These are phyloP conservation scores for Spirogloea muscicola DNA, from an alignment of 139 green algal species.

Conservation along the genomic window DNA sequence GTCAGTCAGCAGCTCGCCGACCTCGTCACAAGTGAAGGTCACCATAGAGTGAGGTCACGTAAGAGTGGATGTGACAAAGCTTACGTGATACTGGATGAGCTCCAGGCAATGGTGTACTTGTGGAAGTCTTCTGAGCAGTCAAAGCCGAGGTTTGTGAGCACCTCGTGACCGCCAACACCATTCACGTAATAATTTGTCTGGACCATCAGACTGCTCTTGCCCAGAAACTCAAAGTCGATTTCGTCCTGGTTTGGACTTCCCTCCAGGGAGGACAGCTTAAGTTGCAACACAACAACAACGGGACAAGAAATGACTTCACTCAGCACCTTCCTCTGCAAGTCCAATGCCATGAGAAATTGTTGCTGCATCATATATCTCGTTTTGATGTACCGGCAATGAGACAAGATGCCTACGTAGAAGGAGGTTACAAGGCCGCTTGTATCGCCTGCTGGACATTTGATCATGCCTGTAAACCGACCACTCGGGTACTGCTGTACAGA, in stretches of 20 bases:
- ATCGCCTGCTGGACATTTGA: constrained; percentile 27
- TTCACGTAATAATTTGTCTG: constrained; percentile 43
- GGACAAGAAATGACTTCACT: too few species aligned
- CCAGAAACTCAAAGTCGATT: constrained; percentile 40
- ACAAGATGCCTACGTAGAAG: constrained; percentile 26
- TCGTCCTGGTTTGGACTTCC: constrained; percentile 25
- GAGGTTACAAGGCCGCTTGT: constrained; percentile 27
- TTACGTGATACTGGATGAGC: neutral
- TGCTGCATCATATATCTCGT: too few species aligned
- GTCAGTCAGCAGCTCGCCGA: too few species aligned
- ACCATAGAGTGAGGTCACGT: too few species aligned
- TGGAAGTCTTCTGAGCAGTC: constrained; percentile 21
- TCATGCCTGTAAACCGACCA: neutral
- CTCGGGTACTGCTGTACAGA: constrained; percentile 8
- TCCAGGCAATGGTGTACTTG: constrained; percentile 18
- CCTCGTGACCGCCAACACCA: constrained; percentile 2
- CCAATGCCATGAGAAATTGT: too few species aligned
- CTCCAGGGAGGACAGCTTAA: constrained; percentile 28
- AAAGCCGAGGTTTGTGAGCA: constrained; percentile 15
- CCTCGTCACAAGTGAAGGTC: too few species aligned
- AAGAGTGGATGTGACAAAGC: too few species aligned
- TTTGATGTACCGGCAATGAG: too few species aligned
- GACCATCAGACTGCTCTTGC: constrained; percentile 15
- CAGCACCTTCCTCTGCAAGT: too few species aligned
- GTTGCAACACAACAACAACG: too few species aligned